Base-by-base conservation (phyloP, 257 asterid species). In the Jasminum sambac region DNA sequence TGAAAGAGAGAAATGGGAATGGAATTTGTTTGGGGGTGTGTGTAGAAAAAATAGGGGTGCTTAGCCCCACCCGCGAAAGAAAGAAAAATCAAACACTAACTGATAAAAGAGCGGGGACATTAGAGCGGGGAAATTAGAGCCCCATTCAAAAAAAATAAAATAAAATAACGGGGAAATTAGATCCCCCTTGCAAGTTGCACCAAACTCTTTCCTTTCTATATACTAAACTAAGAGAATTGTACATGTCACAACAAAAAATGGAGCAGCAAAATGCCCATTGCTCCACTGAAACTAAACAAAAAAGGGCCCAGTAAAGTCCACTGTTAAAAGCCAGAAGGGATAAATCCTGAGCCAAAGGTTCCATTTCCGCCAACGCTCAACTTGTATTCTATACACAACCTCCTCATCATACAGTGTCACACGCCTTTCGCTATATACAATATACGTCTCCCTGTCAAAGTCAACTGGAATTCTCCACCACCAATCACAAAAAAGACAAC, bases 301-400 rank as follows among this genome's bases (percentile, higher is more conserved):
- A 55, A 55, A 11, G 30, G n/a, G 16, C 62, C 36, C n/a, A 16
- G 1, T 10, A 5, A 7, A 2, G 23, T 52, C 62, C 62, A 55
- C 23, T 19, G 62, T 21, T 55, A 6, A 55, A 55, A 8, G 2
- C 21, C 14, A 19, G 62, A 1, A 5, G 8, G 62, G 36, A 23
- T 55, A 55, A 52, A 8, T 55, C 23, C 23, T 17, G 30, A 55
- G 30, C 34, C 14, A 17, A 17, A 21, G 30, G n/a, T 55, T 55
- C 62, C 36, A 55, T 23, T 55, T 55, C 36, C 21, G 36, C 62
- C 67, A 69, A 72, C 77, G 79, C 65, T 42, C 37, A n/a, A n/a
- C n/a, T n/a, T n/a, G 34, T 38, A 55, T 74, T 66, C 84, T 86
- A 72, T 86, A 86, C 86, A 86, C 36, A 59, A 76, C 60, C 61